phyloP scores from a whole-genome alignment of 2,329 filamentous ascomycete genomes.

The Botrytis cinerea region DNA sequence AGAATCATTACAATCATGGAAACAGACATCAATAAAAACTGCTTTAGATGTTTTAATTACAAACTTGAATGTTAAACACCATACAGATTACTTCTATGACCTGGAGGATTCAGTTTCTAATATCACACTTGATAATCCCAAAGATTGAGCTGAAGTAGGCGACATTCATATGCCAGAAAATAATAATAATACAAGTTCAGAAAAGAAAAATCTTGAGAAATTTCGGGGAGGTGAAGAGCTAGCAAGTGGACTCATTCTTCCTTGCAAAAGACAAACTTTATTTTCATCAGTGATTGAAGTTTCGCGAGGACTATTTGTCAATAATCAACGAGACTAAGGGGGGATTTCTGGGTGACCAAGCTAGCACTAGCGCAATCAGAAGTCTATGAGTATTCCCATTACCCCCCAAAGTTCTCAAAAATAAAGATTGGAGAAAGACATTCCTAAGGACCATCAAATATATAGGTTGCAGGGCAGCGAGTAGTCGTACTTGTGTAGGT shows the following conservation, averaged over 20 bases:
- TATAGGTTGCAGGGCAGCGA: neutral
- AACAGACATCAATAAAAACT: rapidly evolving
- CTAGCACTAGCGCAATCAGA: neutral
- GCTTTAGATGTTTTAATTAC: neutral
- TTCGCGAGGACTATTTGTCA: neutral
- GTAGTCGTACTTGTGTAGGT: neutral
- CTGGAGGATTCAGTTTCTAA: rapidly evolving
- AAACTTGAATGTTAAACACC: no score
- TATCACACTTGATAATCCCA: no score
- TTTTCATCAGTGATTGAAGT: neutral
- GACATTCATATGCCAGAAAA: neutral
- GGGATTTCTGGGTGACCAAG: neutral
- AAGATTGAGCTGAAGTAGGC: no score
- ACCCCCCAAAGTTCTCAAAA: neutral
- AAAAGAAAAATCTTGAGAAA: neutral
- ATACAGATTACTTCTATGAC: neutral
- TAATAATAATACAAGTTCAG: neutral
- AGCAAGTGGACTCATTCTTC: neutral
- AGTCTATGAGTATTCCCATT: neutral
- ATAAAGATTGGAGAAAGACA: neutral
- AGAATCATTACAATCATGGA: no score
- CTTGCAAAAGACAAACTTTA: no score
- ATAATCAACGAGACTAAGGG: neutral
- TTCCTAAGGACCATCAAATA: rapidly evolving
- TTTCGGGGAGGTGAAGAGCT: neutral